Evolutionary conservation across 345 rosid species (phyloP), one percentile per base, ranked within the genome.

Genomic region (Cochlearia excelsa): DNA sequence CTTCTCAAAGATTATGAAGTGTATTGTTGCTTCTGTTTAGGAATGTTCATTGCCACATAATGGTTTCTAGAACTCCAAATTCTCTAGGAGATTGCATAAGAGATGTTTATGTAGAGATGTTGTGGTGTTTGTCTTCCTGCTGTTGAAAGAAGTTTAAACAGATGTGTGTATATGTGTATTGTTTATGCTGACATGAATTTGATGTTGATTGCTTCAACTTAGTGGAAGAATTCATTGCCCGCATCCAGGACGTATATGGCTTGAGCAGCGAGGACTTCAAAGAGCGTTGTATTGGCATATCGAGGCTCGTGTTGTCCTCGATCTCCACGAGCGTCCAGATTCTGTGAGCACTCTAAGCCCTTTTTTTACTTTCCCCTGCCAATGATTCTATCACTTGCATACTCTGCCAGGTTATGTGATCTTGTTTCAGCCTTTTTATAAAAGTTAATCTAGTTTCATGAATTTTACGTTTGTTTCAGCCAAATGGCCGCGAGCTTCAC

Each of bases 281-380:
- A 83, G 88, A 72, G 87, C 94, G 3, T 75, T 93, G 10, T 93
- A 93, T 51, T 88, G 98, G 97, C 98, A 88, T 61, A 92, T 92
- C n/a, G 97, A 93, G 75, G 95, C 99, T 70, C 94, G 88, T 53
- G 99, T 93, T 30, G 97, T 88, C 31, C 82, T 93, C 60, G 97
- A 93, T 76, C 97, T 93, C 41, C 86, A 80, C 69, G 97, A 93
- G 65, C 65, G 77, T 61, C 72, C 67, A 34, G 64, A 78, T 62
- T 83, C 91, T 31, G 96, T 88, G 75, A 80, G 81, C 42, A 49
- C 59, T 64, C 39, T 60, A 41, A 28, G 10, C 60, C 26, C n/a
- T n/a, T n/a, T n/a, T n/a, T 59, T 53, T 53, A 4, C 5, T n/a
- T n/a, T 53, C 44, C 11, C 38, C 30, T 37, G 44, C n/a, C 8